Percentiles rank a stretch among this genome's conserved stretches.
Conservation (phyloP, 2,329 filamentous ascomycete genomes). For the Clarireedia paspali region DNA sequence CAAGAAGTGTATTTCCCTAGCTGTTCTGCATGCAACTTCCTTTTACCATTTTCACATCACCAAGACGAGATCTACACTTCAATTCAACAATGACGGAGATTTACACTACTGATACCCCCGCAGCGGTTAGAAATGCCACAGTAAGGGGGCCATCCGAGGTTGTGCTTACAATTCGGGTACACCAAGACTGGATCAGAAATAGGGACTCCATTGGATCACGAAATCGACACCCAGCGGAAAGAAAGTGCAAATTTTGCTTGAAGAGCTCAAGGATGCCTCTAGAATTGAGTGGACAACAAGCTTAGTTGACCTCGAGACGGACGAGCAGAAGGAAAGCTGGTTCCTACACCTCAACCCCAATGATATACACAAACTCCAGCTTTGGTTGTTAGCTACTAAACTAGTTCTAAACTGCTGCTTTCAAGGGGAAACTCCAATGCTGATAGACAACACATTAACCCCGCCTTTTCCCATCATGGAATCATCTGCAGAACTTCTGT, state of each 20-base stretch:
- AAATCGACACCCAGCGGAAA: constrained; percentile 43
- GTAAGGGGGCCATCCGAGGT: background rate
- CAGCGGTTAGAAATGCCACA: constrained; percentile 12
- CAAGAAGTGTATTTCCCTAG: background rate
- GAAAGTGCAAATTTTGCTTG: constrained; percentile 44
- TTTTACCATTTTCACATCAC: background rate
- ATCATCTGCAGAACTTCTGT: constrained; percentile 45
- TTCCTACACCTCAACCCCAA: constrained; percentile 41
- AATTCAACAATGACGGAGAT: background rate
- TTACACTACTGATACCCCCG: constrained; percentile 10
- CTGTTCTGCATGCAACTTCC: background rate
- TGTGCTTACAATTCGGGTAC: background rate
- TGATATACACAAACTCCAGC: constrained; percentile 20
- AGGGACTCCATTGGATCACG: constrained; percentile 44
- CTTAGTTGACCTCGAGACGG: constrained; percentile 28
- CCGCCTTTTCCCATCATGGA: constrained; percentile 45
- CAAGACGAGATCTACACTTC: background rate
- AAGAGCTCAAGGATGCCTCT: constrained; percentile 44
- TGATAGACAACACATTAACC: constrained; percentile 40
- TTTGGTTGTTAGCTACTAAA: background rate
- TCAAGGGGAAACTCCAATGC: constrained; percentile 36
- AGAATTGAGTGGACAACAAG: constrained; percentile 38
- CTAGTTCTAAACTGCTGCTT: background rate
- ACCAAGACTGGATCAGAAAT: background rate
- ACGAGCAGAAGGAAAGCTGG: constrained; percentile 49